These are phyloP conservation scores for Mucor irregularis DNA, from an alignment of 371 early-diverging fungal species.

Conservation along the genomic window DNA sequence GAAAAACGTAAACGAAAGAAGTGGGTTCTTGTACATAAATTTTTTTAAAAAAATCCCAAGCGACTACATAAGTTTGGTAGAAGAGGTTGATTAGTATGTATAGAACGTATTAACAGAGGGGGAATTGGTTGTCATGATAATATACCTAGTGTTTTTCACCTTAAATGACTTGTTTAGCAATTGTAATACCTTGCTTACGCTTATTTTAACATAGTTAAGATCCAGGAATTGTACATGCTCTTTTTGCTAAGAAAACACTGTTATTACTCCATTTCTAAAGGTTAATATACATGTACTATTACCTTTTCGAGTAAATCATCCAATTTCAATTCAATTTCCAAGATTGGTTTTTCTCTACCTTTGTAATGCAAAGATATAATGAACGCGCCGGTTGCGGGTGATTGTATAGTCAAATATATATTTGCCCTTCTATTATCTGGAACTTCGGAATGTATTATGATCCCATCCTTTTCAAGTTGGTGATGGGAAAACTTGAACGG, in stretches of 20 bases:
- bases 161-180: constrained; percentile 47
- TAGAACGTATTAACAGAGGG: constrained; percentile 12
- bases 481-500: constrained; percentile 80
- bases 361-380: constrained; percentile 82
- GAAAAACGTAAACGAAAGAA: no score
- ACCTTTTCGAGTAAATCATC: constrained; percentile 90
- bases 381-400: constrained; percentile 86
- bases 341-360: constrained; percentile 88
- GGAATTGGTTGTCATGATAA: neutral
- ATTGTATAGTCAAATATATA: constrained; percentile 82
- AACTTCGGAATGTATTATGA: constrained; percentile 85
- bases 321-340: constrained; percentile 92
- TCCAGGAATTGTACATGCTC: constrained; percentile 82
- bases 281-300: no score
- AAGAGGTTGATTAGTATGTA: neutral
- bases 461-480: constrained; percentile 85
- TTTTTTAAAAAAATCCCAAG: neutral
- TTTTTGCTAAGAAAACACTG: no score
- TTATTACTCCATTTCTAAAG: no score
- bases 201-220: constrained; percentile 92
- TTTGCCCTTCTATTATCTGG: constrained; percentile 79
- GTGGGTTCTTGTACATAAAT: neutral
- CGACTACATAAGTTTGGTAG: no score
- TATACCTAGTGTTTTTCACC: constrained; percentile 43
- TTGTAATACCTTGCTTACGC: constrained; percentile 42